phyloP scores from a whole-genome alignment of 345 rosid genomes.

The Geranium brycei region DNA sequence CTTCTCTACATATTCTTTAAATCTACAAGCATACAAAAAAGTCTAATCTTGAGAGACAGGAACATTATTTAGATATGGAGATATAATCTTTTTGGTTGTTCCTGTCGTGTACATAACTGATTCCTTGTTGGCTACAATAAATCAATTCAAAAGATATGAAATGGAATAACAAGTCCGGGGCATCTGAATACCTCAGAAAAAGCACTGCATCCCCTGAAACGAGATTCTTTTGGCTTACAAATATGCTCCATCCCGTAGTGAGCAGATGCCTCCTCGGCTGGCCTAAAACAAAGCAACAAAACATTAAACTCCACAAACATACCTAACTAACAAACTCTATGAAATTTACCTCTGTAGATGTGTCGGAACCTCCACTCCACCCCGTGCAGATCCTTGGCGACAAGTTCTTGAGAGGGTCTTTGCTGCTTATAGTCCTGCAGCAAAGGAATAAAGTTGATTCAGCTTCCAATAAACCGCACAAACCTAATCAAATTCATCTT shows the following conservation, averaged over 20 bases:
- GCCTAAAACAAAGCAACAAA: slow-evolving; percentile 30
- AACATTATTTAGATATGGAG: not conserved
- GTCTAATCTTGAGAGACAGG: no score
- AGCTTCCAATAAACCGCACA: not conserved
- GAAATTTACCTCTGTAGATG: slow-evolving; percentile 62
- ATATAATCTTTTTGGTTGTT: no score
- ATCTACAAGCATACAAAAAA: no score
- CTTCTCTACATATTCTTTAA: no score
- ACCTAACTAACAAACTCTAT: not conserved
- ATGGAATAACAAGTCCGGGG: not conserved
- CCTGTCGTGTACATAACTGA: no score
- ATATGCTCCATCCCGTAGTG: slow-evolving; percentile 92
- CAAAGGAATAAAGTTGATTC: not conserved
- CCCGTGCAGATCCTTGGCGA: slow-evolving; percentile 82
- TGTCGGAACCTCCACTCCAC: slow-evolving; percentile 82
- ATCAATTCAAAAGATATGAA: not conserved
- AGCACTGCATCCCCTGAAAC: slow-evolving; percentile 92
- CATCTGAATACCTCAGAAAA: slow-evolving; percentile 46
- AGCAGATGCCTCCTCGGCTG: slow-evolving; percentile 98
- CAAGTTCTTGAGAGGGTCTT: slow-evolving; percentile 83
- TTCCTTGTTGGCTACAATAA: no score
- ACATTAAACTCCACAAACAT: not conserved
- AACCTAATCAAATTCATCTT: not conserved
- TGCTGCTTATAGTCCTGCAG: slow-evolving; percentile 74
- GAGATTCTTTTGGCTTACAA: slow-evolving; percentile 84